Evolutionary conservation across 2,329 filamentous ascomycete genomes (phyloP), one percentile per base, ranked within the genome.

Genomic region (Colletotrichum sp.): DNA sequence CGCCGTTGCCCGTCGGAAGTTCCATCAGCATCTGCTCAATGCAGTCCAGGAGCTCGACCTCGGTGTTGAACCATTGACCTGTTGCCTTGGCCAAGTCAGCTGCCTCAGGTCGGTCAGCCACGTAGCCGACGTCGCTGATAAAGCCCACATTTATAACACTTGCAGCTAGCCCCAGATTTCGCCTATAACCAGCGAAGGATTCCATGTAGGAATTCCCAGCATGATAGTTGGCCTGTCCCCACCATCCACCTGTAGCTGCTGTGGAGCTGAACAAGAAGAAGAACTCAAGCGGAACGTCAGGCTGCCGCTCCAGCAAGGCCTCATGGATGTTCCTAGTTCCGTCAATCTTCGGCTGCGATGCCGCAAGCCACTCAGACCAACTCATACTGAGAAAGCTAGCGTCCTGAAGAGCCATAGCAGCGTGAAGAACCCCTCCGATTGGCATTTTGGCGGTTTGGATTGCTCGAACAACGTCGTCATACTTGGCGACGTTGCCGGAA

Each of bases 281-380:
- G 78, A 88, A 86, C 72, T 85, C 83, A 2, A 85, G 78, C 55
- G 4, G 44, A 8, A 16, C 8, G 9, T 52, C 15, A 1, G 81
- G 77, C 39, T 81, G 79, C 22, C 57, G 65, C 12, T 32, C 34
- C 34, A 62, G 36, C 4, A 66, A 10, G 55, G 71, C 16, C 36
- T 82, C 71, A 77, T 88, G 84, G 7, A 89, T 79, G 68, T 89
- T 89, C 82, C 81, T 84, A 6, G 85, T 85, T 10, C 86, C 87
- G 6, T 81, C 69, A 6, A 86, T 81, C 78, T 89, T 89, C 8
- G 86, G 85, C 6, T 75, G 77, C 3, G 85, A 77, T 6, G 83
- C 81, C 2, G 78, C 77, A 6, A 80, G 75, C 84, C 85, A 88
- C 16, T 85, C 79, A 2, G 82, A 71, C 28, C 81, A 72, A 2